Evolutionary conservation across 306 rosid species (phyloP), one percentile per base, ranked within the genome.

Genomic region (Begonia peltatifolia): DNA sequence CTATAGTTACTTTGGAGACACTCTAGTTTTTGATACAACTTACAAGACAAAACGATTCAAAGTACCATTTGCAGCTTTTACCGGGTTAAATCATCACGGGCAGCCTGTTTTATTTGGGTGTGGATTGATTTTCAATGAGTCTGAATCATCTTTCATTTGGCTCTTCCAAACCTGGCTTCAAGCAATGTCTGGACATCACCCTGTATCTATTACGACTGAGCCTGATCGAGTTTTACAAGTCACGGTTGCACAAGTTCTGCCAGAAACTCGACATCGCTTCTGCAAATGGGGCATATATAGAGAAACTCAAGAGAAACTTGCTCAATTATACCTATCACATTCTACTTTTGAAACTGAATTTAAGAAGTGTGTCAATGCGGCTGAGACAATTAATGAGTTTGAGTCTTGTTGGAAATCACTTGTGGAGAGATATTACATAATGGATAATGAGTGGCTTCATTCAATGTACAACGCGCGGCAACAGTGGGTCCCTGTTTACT

Each of bases 391-490:
- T 65, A 75, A 75, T 48, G 88, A 75, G 55, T 88, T 88, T 62
- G 96, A 88, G 68, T 79, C 87, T 41, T 61, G 60, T 44, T 88
- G 96, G 96, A 71, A 41, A 22, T 71, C 84, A n/a, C 75, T 84
- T 58, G 63, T 88, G 64, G 75, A 73, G 58, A 75, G 77, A 62
- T 79, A 81, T 78, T 71, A 62, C 61, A 14, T 73, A 66, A 64
- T 73, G 84, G 86, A 84, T 62, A 77, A 88, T 60, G 93, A 84
- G 59, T 88, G 96, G 97, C 87, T 89, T 65, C 93, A 68, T 60
- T 77, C 78, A 42, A 76, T 89, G 76, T 89, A 82, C 72, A 62
- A 55, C 54, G 84, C 81, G 42, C 76, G 93, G 36, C 81, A 66
- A 53, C 75, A 72, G 58, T 89, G 97, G 89, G 89, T 82, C 60